Base-by-base conservation (phyloP, 2,329 filamentous ascomycete genomes). In the Cladophialophora immunda region DNA sequence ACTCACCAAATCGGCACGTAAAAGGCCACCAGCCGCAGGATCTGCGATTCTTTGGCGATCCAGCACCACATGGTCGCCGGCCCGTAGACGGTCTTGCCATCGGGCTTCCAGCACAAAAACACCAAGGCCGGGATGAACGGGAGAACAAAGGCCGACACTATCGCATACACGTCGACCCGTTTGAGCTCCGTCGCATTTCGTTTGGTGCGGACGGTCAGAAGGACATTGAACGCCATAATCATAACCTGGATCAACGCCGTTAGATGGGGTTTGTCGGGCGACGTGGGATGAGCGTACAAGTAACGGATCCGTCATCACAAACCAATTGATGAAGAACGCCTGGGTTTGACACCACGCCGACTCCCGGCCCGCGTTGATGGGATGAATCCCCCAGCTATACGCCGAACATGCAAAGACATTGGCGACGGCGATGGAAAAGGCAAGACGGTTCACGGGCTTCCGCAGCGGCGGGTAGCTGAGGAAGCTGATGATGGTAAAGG, bases 371-470 rank as follows among this genome's bases (percentile, higher is more conserved):
- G 61, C 64, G 7, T 27, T 45, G 15, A 69, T 57, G n/a, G 67
- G 67, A 45, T 67, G 58, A 36, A 62, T 41, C 2, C 60, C 67
- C 67, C 67, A 69, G 34, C 64, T 64, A 41, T 67, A 69, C n/a
- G 64, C 67, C 29, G 64, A 25, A 52, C 64, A 67, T 27, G 59
- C 67, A 45, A 66, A 60, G 30, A 64, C 41, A 45, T 69, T 69
- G 45, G 67, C 58, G 17, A 69, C 34, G 29, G 67, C 65, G 32
- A 69, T 69, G 27, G 64, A 69, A 47, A 69, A 66, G 25, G 64
- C 64, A n/a, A 69, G 64, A 45, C 67, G 67, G 58, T 69, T 67
- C 38, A 69, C 67, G n/a, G 67, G 64, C 55, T 69, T 67, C 29
- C 61, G 67, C 9, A 67, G 61, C 34, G 67, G 67, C 36, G 34